phyloP scores from a whole-genome alignment of 139 green algal genomes.

The Penium margaritaceum region DNA sequence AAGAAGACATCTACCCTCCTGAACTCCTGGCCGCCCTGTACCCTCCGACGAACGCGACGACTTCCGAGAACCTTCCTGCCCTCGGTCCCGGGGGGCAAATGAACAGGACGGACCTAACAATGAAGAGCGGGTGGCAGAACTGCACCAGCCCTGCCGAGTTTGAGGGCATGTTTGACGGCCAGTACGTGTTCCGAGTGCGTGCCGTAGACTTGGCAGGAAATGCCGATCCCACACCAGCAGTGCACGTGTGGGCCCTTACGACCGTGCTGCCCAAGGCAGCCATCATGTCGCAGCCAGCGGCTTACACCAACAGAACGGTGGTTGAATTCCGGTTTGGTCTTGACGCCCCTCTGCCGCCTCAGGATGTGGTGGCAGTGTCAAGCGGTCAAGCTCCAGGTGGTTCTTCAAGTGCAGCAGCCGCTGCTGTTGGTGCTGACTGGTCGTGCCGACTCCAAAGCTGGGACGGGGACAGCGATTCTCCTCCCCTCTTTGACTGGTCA shows the following conservation, averaged over 20 bases:
- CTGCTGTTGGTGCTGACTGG: background rate
- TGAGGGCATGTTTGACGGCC: conserved; percentile 18
- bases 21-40: background rate
- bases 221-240: conserved; percentile 11
- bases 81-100: background rate
- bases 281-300: conserved; percentile 1
- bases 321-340: conserved; percentile 3
- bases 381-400: background rate
- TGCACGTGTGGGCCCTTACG: conserved; percentile 3
- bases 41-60: background rate
- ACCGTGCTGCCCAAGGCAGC: conserved; percentile 13
- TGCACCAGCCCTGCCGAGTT: conserved; percentile 27
- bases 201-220: conserved; percentile 30
- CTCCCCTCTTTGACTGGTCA: conserved; percentile 9
- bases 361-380: background rate
- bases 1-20: background rate
- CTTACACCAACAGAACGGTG: conserved; percentile 10
- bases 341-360: background rate
- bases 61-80: background rate
- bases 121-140: background rate
- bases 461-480: background rate
- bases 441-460: conserved; percentile 1
- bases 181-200: conserved; percentile 28
- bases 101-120: background rate
- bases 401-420: background rate